These are phyloP conservation scores for Taphrina wiesneri DNA, from an alignment of 1,139 yeast species.

Conservation along the genomic window DNA sequence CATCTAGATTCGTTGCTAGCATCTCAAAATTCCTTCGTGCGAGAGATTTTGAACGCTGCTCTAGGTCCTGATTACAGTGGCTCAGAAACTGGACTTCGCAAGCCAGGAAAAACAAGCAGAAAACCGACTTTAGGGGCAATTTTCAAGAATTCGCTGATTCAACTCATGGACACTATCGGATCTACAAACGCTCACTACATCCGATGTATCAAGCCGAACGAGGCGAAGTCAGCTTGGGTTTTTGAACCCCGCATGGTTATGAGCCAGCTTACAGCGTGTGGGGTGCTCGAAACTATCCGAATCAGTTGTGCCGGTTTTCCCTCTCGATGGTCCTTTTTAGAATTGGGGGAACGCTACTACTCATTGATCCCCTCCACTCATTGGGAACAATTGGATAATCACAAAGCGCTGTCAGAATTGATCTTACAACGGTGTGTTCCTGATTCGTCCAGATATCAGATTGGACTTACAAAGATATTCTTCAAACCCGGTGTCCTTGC, in stretches of 20 bases:
- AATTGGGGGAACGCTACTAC: conserved; percentile 87
- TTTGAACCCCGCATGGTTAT: conserved; percentile 94
- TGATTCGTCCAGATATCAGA: conserved; percentile 66
- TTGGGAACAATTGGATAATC: conserved; percentile 38
- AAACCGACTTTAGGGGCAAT: conserved; percentile 95
- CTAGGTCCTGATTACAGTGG: conserved; percentile 47
- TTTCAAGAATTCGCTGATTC: conserved; percentile 88
- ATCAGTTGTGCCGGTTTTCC: conserved; percentile 99
- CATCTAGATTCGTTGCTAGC: conserved; percentile 79
- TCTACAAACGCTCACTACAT: conserved; percentile 95
- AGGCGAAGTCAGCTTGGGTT: conserved; percentile 90
- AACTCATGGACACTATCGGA: conserved; percentile 86
- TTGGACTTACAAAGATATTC: conserved; percentile 79
- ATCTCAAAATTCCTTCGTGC: conserved; percentile 65
- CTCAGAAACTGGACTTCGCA: conserved; percentile 33
- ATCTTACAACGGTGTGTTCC: conserved; percentile 68
- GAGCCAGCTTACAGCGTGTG: conserved; percentile 95
- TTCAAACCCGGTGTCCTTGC: conserved; percentile 95
- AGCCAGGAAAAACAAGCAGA: conserved; percentile 54
- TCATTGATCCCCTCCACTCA: conserved; percentile 70
- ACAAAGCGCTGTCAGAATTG: conserved; percentile 55
- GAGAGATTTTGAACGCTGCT: conserved; percentile 62
- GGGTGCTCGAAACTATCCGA: conserved; percentile 94
- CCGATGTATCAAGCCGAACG: conserved; percentile 96
- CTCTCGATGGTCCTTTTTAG: conserved; percentile 91